phyloP scores from a whole-genome alignment of 352 stramenopile species.

The Nothophytophthora sp. region DNA sequence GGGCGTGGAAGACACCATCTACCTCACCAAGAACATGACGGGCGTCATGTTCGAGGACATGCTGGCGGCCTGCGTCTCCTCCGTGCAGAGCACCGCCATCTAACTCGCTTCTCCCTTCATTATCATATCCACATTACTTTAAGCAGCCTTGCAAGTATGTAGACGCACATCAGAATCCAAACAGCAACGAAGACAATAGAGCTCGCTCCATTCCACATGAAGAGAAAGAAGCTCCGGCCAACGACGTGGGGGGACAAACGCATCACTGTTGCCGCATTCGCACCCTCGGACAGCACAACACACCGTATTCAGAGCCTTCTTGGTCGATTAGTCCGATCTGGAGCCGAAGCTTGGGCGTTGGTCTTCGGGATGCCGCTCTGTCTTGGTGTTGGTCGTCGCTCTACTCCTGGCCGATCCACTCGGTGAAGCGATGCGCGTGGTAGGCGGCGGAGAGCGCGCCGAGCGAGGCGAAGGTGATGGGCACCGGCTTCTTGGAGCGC shows the following conservation, averaged over 20 bases:
- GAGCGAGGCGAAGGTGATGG: constrained; percentile 72
- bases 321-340: too few species aligned
- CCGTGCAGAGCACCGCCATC: constrained; percentile 47
- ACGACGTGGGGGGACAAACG: too few species aligned
- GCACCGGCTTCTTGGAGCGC: constrained; percentile 69
- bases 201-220: neutral
- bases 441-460: constrained; percentile 81
- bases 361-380: too few species aligned
- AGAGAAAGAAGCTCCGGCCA: too few species aligned
- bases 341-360: too few species aligned
- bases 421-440: constrained; percentile 76
- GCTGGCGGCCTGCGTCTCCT: constrained; percentile 82
- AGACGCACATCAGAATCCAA: too few species aligned
- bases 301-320: too few species aligned
- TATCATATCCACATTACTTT: neutral
- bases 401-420: constrained; percentile 88
- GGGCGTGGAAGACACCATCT: constrained; percentile 73
- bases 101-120: constrained; percentile 2
- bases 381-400: neutral
- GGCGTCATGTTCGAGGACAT: constrained; percentile 90
- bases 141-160: too few species aligned
- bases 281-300: too few species aligned
- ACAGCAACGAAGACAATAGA: too few species aligned
- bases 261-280: too few species aligned
- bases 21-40: constrained; percentile 86